phyloP scores from a whole-genome alignment of 805 yeast species.

The Zygosaccharomyces siamensis region DNA sequence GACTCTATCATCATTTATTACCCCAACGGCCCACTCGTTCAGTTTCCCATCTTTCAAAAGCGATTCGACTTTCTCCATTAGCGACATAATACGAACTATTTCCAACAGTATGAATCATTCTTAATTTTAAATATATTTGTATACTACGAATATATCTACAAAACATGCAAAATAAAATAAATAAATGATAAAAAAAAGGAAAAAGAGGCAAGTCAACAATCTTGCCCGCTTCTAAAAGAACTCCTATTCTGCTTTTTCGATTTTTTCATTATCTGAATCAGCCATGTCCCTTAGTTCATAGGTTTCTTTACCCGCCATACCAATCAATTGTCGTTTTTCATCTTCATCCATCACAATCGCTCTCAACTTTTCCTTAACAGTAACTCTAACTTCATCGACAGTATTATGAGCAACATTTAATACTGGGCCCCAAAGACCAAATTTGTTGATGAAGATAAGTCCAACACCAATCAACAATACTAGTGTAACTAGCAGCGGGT shows the following conservation, averaged over 20 bases:
- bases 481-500: slow-evolving; percentile 74
- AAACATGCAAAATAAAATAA: background rate
- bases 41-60: background rate
- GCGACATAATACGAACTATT: background rate
- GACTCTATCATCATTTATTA: slow-evolving; percentile 4
- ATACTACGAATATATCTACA: background rate
- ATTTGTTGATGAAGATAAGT: slow-evolving; percentile 58
- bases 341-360: slow-evolving; percentile 53
- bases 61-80: background rate
- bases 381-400: slow-evolving; percentile 49
- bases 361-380: slow-evolving; percentile 54
- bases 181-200: background rate
- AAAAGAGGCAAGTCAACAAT: background rate
- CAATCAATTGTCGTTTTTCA: slow-evolving; percentile 17
- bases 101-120: background rate
- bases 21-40: slow-evolving; percentile 5
- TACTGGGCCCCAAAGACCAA: slow-evolving; percentile 76
- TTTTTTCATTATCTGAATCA: slow-evolving; percentile 16
- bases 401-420: slow-evolving; percentile 53
- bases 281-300: slow-evolving; percentile 35
- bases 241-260: background rate
- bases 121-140: background rate
- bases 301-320: slow-evolving; percentile 17
- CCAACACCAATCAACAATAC: slow-evolving; percentile 55
- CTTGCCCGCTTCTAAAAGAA: background rate